Evolutionary conservation across 768 basidiomycete species (phyloP), one percentile per base, ranked within the genome.

Genomic region (Agrocybe pediades): DNA sequence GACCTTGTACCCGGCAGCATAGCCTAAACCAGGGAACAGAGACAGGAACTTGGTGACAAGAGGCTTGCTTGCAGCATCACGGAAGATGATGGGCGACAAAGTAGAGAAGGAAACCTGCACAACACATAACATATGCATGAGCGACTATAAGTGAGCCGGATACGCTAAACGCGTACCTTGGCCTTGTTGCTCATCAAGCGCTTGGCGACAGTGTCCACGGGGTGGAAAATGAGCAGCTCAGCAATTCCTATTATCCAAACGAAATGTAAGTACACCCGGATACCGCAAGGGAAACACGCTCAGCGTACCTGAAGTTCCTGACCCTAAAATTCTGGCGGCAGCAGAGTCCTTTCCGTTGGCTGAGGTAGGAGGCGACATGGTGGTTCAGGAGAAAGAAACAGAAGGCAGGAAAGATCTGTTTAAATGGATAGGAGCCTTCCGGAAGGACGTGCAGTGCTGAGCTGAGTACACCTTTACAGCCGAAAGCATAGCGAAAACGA

Each of bases 1-100:
- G 65, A 98, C 75, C 71, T 98, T 99, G 85, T 98, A 99, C 4
- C 97, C 95, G 23, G 96, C 97, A 4, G 97, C 96, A 68, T 99
- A 99, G 2, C 96, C 96, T 3, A 99, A 85, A 49, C 94, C 96
- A 29, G 96, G 96, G 78, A 99, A 99, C n/a, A 99, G 82, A 2
- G 94, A 96, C 16, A 97, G 60, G 60, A 96, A 80, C 69, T 90
- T 91, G 36, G 75, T 76, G 6, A 76, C 71, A 1, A 90, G 51
- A 1, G 91, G 73, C 2, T 92, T 87, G 0, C 79, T 68, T 7
- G 95, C 90, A 25, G 87, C 75, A 36, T 95, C 88, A 24, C 90
- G 83, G 83, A 99, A 99, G 68, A 99, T 80, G 75, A 98, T 88
- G 41, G 81, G 69, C 46, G 86, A 86, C 30, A 92, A 73, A 7